A percentile compares a stretch with the other conserved stretches of the same genome.
Conservation (phyloP, 148 eudicot genomes). For the Drosera capensis region DNA sequence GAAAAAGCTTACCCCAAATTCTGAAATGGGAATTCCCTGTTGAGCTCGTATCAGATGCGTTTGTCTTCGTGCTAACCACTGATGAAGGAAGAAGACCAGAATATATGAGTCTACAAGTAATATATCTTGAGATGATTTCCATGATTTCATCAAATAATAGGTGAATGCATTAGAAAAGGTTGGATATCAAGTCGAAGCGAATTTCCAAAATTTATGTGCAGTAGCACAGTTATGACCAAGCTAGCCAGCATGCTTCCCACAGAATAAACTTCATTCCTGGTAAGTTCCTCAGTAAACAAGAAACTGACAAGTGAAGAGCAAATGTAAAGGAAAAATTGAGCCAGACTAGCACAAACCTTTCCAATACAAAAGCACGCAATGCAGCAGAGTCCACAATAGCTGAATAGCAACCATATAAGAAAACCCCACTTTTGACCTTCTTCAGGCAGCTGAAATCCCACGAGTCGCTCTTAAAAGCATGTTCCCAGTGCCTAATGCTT, state of each 20-base stretch:
- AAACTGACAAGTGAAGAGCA: background rate
- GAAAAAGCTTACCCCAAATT: constrained; percentile 53
- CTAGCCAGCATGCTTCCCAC: too few species aligned
- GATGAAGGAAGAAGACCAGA: constrained; percentile 5
- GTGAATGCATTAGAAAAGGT: too few species aligned
- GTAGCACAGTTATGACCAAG: too few species aligned
- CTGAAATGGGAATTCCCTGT: constrained; percentile 86
- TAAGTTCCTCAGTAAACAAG: too few species aligned
- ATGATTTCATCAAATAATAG: too few species aligned
- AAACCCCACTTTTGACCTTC: constrained; percentile 97
- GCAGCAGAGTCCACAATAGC: constrained; percentile 84
- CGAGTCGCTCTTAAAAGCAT: constrained; percentile 3
- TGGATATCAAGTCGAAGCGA: too few species aligned
- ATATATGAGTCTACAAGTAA: too few species aligned
- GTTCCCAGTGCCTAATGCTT: too few species aligned
- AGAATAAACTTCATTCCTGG: too few species aligned
- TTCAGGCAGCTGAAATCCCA: constrained; percentile 68
- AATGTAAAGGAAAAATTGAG: background rate
- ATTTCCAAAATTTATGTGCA: too few species aligned
- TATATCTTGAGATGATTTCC: too few species aligned
- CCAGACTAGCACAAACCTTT: constrained; percentile 34
- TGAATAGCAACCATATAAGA: constrained; percentile 89
- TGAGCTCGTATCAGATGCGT: constrained; percentile 76
- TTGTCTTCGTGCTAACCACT: constrained; percentile 83
- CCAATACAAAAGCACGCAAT: constrained; percentile 62